These are phyloP conservation scores for Termitomyces titanicus DNA, from an alignment of 768 basidiomycete genomes.

Conservation along the genomic window DNA sequence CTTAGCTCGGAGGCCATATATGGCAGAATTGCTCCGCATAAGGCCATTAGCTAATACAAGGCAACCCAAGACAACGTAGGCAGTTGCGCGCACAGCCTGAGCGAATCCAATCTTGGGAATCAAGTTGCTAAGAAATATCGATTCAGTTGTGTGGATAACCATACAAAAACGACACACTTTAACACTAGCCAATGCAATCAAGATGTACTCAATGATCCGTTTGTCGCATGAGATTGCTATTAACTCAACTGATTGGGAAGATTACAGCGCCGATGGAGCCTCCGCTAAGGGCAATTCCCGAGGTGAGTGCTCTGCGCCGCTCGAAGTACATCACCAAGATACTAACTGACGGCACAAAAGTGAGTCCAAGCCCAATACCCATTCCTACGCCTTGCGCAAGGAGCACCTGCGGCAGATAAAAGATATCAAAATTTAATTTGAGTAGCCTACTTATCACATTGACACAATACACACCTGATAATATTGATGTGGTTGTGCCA, in stretches of 20 bases:
- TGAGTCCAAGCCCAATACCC: conserved; percentile 35
- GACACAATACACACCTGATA: conserved; percentile 20
- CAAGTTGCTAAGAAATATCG: conserved; percentile 13
- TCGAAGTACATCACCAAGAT: conserved; percentile 41
- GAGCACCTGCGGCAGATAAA: conserved; percentile 15
- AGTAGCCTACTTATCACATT: neutral
- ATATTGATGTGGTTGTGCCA: conserved; percentile 30
- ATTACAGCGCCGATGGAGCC: conserved; percentile 26
- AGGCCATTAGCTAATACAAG: conserved; percentile 23
- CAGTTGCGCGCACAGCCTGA: conserved; percentile 25
- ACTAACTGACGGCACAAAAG: conserved; percentile 37
- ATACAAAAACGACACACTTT: neutral
- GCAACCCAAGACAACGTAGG: conserved; percentile 20
- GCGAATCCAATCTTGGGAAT: conserved; percentile 21
- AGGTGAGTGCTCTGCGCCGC: conserved; percentile 34
- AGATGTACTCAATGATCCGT: neutral
- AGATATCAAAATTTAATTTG: neutral
- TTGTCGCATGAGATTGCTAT: no score
- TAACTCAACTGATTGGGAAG: conserved; percentile 27
- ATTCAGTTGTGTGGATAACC: no score
- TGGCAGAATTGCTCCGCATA: conserved; percentile 16
- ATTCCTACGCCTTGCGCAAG: conserved; percentile 20
- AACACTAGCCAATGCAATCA: conserved; percentile 21
- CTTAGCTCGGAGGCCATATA: neutral
- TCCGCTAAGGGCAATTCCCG: conserved; percentile 41